Conservation (phyloP, 2,329 filamentous ascomycete genomes). For the Diaporthe amygdali region DNA sequence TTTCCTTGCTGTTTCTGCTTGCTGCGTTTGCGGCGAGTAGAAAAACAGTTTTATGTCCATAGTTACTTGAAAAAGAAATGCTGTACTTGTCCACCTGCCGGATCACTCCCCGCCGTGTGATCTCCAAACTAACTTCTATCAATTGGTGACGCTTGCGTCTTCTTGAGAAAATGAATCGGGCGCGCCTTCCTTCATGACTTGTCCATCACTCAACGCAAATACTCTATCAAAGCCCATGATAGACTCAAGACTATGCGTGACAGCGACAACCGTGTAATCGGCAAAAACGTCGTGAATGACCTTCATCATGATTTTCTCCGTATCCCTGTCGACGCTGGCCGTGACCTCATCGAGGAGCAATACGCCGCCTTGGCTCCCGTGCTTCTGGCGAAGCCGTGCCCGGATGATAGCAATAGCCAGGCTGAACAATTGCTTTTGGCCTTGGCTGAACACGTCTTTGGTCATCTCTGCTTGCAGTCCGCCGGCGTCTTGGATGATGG, state of each 20-base stretch:
- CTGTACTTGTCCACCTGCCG: background rate
- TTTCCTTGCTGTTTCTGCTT: background rate
- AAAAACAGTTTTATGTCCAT: background rate
- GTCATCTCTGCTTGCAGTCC: slow-evolving; percentile 40
- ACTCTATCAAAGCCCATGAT: slow-evolving; percentile 17
- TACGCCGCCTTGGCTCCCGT: background rate
- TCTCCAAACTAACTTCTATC: background rate
- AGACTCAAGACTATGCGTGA: slow-evolving; percentile 14
- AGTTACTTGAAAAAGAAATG: background rate
- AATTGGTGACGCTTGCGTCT: background rate
- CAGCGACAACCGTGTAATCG: slow-evolving; percentile 14
- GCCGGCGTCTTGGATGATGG: slow-evolving; percentile 30
- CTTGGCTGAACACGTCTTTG: slow-evolving; percentile 51
- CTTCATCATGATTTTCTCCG: slow-evolving; percentile 21
- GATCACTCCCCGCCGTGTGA: background rate
- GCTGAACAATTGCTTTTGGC: slow-evolving; percentile 56
- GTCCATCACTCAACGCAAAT: slow-evolving; percentile 3
- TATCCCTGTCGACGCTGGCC: slow-evolving; percentile 20
- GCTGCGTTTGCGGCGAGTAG: background rate
- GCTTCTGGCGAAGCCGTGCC: background rate
- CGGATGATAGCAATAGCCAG: slow-evolving; percentile 55
- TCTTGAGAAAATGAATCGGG: background rate
- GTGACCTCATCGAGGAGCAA: slow-evolving; percentile 25
- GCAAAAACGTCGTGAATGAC: slow-evolving; percentile 26
- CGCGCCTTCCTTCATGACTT: background rate